These are phyloP conservation scores for Hanseniaspora lindneri DNA, from an alignment of 805 yeast genomes.

Conservation along the genomic window DNA sequence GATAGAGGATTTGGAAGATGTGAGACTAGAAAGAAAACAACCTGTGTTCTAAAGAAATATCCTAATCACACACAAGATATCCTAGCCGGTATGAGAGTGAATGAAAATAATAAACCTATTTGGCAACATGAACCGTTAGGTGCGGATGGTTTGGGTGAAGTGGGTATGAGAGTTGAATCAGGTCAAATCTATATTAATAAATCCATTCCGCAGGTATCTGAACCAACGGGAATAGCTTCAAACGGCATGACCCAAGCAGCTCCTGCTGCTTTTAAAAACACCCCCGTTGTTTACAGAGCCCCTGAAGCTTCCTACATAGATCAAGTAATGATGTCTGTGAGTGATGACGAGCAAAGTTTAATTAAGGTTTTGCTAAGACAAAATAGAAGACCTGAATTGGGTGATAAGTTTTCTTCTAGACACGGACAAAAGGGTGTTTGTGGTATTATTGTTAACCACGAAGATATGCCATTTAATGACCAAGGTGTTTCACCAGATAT, in stretches of 20 bases:
- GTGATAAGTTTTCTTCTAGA: slow-evolving; percentile 93
- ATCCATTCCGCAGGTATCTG: slow-evolving; percentile 50
- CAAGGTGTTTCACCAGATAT: slow-evolving; percentile 88
- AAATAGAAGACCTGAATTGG: slow-evolving; percentile 93
- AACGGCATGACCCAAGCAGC: slow-evolving; percentile 31
- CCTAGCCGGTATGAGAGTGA: slow-evolving; percentile 81
- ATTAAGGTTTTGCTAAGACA: slow-evolving; percentile 87
- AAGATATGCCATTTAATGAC: slow-evolving; percentile 91
- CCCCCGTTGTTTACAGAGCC: slow-evolving; percentile 83
- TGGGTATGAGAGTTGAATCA: slow-evolving; percentile 77
- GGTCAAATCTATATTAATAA: slow-evolving; percentile 93
- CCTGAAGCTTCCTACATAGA: slow-evolving; percentile 94
- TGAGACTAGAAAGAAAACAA: slow-evolving; percentile 85
- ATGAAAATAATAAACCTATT: slow-evolving; percentile 67
- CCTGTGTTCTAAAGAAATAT: slow-evolving; percentile 78
- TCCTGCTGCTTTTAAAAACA: slow-evolving; percentile 50
- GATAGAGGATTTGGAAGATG: slow-evolving; percentile 98
- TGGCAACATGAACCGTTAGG: slow-evolving; percentile 81
- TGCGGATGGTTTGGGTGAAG: slow-evolving; percentile 93
- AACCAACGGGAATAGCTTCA: slow-evolving; percentile 16
- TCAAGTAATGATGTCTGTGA: slow-evolving; percentile 93
- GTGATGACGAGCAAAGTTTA: slow-evolving; percentile 89
- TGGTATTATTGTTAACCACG: slow-evolving; percentile 95
- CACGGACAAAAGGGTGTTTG: slow-evolving; percentile 99
- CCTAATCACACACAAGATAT: slow-evolving; percentile 90